A percentile compares a stretch with the other conserved stretches of the same genome.
phyloP scores from a whole-genome alignment of 2,329 filamentous ascomycete species.

The Trichoderma brevicompactum region DNA sequence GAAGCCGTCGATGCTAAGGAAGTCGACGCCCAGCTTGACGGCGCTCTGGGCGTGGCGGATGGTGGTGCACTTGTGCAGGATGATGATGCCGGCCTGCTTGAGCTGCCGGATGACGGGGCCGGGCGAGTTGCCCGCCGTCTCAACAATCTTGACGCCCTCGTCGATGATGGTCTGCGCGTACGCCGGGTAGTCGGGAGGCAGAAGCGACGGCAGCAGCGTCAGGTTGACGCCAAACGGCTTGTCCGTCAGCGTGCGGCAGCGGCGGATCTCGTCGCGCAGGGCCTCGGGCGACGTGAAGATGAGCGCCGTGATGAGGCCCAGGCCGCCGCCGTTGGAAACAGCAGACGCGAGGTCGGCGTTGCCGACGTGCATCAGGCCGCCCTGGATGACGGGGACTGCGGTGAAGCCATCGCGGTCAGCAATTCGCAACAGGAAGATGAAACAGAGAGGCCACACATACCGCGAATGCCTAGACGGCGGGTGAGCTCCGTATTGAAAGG shows the following conservation, averaged over 20 bases:
- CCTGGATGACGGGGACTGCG: slow-evolving; percentile 78
- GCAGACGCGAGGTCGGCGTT: slow-evolving; percentile 78
- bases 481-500: slow-evolving; percentile 63
- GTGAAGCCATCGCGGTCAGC: no score
- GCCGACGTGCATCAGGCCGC: slow-evolving; percentile 86
- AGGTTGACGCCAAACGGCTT: slow-evolving; percentile 92
- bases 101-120: slow-evolving; percentile 89
- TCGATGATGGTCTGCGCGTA: slow-evolving; percentile 94
- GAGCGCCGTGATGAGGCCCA: slow-evolving; percentile 83
- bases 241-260: slow-evolving; percentile 77
- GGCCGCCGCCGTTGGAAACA: slow-evolving; percentile 79
- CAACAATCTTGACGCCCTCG: slow-evolving; percentile 87
- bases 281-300: slow-evolving; percentile 92
- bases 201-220: slow-evolving; percentile 86
- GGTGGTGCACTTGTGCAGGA: slow-evolving; percentile 97
- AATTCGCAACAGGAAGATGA: no score
- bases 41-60: slow-evolving; percentile 92
- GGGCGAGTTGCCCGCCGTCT: slow-evolving; percentile 87
- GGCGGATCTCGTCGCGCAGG: slow-evolving; percentile 89
- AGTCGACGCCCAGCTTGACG: slow-evolving; percentile 93
- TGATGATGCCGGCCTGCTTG: slow-evolving; percentile 75
- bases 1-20: slow-evolving; percentile 95
- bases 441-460: slow-evolving; percentile 35
- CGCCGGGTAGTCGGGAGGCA: slow-evolving; percentile 87
- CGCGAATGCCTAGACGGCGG: slow-evolving; percentile 60